Base-by-base conservation (phyloP, 345 rosid genomes). In the Fremontodendron californicum region DNA sequence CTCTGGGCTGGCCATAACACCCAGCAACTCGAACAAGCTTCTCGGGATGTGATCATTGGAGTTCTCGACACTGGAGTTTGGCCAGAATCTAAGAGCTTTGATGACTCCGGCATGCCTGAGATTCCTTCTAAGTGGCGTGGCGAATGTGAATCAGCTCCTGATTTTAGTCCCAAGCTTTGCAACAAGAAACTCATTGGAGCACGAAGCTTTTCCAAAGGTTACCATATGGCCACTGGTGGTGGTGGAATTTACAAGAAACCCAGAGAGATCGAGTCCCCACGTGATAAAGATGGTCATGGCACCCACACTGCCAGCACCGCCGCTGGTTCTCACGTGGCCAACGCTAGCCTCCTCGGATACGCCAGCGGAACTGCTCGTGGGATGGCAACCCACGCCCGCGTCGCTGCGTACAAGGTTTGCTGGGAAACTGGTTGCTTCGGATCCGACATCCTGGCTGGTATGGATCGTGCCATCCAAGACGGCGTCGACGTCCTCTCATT, bases 401-500 rank as follows among this genome's bases (percentile, higher is more conserved):
- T 94, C 0, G 97, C 98, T 0, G 66, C 90, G 2, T 94, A 94
- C 85, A 94, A 94, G 78, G 98, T 93, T 37, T 94, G 98, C 71
- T 91, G 97, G 97, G 77, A 23, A 21, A 65, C 75, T 0, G 97
- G 95, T 1, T 94, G 98, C 75, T 87, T 89, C 54, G 95, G 89
- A 73, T 88, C 97, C 18, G 98, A 94, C 55, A 90, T 94, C 19
- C 87, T 94, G 4, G 98, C 97, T 0, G 98, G 89, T 5, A 89
- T 94, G 86, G 98, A 94, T 77, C 82, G 77, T 61, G 97, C 98
- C 1, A 84, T 94, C 9, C 46, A 10, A 6, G 98, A 94, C 49
- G 98, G 98, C n/a, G 98, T 93, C 3, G 91, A 94, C 48, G 89
- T 94, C 1, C 89, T 94, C n/a, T 94, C 98, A 0, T 68, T 94